phyloP scores from a whole-genome alignment of 1,284 basidiomycete species.

The Irpex sp. region DNA sequence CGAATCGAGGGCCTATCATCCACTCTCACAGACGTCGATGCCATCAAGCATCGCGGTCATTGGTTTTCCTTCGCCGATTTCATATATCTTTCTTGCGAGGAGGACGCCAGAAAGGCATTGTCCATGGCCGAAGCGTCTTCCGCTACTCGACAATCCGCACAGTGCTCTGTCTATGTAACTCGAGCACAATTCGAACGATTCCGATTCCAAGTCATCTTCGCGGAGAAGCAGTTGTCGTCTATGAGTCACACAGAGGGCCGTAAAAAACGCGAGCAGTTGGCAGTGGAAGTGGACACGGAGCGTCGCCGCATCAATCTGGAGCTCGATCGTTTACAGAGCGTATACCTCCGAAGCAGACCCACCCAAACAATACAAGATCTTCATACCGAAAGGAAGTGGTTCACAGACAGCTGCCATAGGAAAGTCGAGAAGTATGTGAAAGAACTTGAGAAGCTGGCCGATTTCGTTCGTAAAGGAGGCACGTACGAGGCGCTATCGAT shows the following conservation, averaged over 20 bases:
- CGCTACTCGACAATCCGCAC: constrained; percentile 18
- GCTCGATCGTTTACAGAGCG: background rate
- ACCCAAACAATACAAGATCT: constrained; percentile 16
- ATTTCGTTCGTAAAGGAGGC: constrained; percentile 25
- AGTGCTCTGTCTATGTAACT: constrained; percentile 11
- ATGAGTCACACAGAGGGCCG: background rate
- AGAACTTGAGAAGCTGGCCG: constrained; percentile 30
- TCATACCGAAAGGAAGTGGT: constrained; percentile 29
- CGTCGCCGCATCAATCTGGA: background rate
- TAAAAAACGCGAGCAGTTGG: constrained; percentile 11
- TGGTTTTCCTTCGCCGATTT: constrained; percentile 39
- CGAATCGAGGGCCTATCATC: constrained; percentile 17
- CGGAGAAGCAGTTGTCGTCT: background rate
- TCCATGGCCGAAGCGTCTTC: constrained; percentile 13
- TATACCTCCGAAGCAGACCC: constrained; percentile 19
- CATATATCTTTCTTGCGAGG: constrained; percentile 34
- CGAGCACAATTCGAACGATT: constrained; percentile 18
- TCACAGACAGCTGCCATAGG: constrained; percentile 27
- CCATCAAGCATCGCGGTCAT: constrained; percentile 8
- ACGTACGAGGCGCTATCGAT: constrained; percentile 40
- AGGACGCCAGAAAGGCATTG: constrained; percentile 38
- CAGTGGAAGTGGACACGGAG: constrained; percentile 6
- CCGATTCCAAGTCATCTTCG: constrained; percentile 14
- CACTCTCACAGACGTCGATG: constrained; percentile 5
- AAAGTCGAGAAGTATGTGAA: constrained; percentile 27